A percentile compares a stretch with the other conserved stretches of the same genome.
Evolutionary conservation across 2,329 filamentous ascomycete genomes (phyloP).

Genomic region (Fusarium pseudonygamai): DNA sequence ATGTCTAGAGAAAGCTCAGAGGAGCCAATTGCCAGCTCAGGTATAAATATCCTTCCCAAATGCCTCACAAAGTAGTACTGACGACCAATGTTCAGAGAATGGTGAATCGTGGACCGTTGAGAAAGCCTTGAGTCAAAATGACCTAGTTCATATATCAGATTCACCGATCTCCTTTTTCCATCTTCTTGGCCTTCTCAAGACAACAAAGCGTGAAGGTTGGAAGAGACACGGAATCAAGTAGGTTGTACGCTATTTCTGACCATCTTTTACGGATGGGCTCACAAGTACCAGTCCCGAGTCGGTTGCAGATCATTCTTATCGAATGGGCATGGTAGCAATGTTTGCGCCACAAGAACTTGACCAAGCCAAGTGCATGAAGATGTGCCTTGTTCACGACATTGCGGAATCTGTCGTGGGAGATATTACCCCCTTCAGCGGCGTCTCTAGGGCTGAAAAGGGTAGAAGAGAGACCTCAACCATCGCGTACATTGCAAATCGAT

Average conservation of each 20-base stretch:
- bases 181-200: constrained; percentile 91
- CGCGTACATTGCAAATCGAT: constrained; percentile 80
- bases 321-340: constrained; percentile 96
- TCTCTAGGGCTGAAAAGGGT: constrained; percentile 87
- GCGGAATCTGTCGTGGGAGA: constrained; percentile 96
- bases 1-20: constrained; percentile 8
- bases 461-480: constrained; percentile 87
- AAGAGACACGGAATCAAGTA: constrained; percentile 78
- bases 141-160: constrained; percentile 66
- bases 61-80: neutral
- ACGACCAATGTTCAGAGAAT: neutral
- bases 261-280: neutral
- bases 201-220: constrained; percentile 96
- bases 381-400: constrained; percentile 98
- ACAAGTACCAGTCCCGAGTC: constrained; percentile 73
- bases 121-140: constrained; percentile 66
- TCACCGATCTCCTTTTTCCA: constrained; percentile 94
- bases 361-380: constrained; percentile 85
- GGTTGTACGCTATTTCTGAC: neutral
- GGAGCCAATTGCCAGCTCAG: neutral
- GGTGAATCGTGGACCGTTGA: constrained; percentile 60
- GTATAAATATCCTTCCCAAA: neutral
- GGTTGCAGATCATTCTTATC: constrained; percentile 98
- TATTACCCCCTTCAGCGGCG: constrained; percentile 92
- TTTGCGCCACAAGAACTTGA: constrained; percentile 81